Base-by-base conservation (phyloP, 305 asterid species). In the Fraxinus sp. region DNA sequence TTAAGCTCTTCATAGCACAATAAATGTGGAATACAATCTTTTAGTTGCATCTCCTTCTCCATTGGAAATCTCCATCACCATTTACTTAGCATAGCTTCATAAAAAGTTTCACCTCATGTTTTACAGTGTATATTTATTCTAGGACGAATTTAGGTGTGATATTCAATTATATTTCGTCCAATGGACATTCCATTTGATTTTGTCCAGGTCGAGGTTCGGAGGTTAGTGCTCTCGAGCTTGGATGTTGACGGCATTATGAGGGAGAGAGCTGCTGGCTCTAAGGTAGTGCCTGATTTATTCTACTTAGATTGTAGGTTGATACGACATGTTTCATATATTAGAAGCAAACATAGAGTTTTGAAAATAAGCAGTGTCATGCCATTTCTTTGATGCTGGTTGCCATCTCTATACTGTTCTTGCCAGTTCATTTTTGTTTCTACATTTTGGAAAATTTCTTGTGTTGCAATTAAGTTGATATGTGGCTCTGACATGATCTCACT, bases 131-230 rank as follows among this genome's bases (percentile, higher is more conserved):
- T 32, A 30, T 32, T 28, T 71, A 71, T 71, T 24, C 44, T 71
- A 32, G 24, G 76, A 71, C 4, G n/a, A 32, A 71, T 14, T 32
- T 71, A 64, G 35, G 33, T 24, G 32, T 64, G 32, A 9, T 44
- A 16, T 66, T 13, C 13, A 80, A 28, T 80, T 7, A 57, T 52
- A n/a, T 57, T 8, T 83, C 82, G 76, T 26, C 66, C 77, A 24
- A 80, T 46, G 74, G 26, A 37, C 39, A 37, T 83, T 18, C 37
- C 46, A 14, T 81, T 78, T 85, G 77, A 76, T 57, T 64, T 76
- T 59, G 57, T 72, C 72, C 90, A 96, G 99, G 92, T 97, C 46
- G 92, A 87, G 86, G 88, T 92, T 76, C 94, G 99, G 33, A 91
- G 90, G 87, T 90, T 92, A 57, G 94, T 94, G 46, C 82, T 96